Percentiles rank a stretch among this genome's conserved stretches.
Evolutionary conservation across 1,139 yeast species (phyloP).

Genomic region (Arxiozyma heterogenica): DNA sequence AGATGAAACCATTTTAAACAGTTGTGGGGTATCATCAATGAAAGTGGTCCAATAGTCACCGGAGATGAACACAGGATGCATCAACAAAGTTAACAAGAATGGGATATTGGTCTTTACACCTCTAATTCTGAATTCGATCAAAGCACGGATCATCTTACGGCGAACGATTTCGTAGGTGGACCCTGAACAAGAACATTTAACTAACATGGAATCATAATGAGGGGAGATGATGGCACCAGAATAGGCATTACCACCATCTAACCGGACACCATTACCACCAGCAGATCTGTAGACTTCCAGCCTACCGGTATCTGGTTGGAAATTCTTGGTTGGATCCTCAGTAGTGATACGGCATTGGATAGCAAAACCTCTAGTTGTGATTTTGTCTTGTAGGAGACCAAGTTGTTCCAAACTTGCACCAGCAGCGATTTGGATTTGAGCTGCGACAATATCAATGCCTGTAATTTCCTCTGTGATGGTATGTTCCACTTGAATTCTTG

Average conservation of each 20-base stretch:
- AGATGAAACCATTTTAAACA: conserved; percentile 90
- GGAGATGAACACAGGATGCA: conserved; percentile 78
- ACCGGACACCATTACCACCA: conserved; percentile 98
- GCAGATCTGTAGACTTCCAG: conserved; percentile 97
- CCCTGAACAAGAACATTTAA: conserved; percentile 93
- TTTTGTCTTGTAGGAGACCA: conserved; percentile 87
- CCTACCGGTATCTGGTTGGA: conserved; percentile 98
- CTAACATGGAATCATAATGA: conserved; percentile 97
- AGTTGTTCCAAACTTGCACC: conserved; percentile 91
- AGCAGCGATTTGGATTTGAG: conserved; percentile 98
- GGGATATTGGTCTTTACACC: conserved; percentile 99
- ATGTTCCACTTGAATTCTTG: conserved; percentile 98
- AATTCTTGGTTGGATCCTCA: conserved; percentile 92
- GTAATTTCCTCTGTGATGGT: conserved; percentile 98
- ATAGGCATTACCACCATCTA: conserved; percentile 98
- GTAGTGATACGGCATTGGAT: conserved; percentile 99
- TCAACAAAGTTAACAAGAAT: conserved; percentile 82
- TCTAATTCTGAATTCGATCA: conserved; percentile 94
- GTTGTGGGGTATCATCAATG: conserved; percentile 93
- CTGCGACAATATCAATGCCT: conserved; percentile 95
- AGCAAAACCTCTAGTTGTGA: conserved; percentile 94
- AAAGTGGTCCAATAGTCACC: conserved; percentile 98
- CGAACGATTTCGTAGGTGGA: conserved; percentile 94
- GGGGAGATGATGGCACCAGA: conserved; percentile 98
- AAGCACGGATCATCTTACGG: conserved; percentile 92